Evolutionary conservation across 202 grass and related monocot species (phyloP), one percentile per base, ranked within the genome.

Genomic region (Zoysia matrella): DNA sequence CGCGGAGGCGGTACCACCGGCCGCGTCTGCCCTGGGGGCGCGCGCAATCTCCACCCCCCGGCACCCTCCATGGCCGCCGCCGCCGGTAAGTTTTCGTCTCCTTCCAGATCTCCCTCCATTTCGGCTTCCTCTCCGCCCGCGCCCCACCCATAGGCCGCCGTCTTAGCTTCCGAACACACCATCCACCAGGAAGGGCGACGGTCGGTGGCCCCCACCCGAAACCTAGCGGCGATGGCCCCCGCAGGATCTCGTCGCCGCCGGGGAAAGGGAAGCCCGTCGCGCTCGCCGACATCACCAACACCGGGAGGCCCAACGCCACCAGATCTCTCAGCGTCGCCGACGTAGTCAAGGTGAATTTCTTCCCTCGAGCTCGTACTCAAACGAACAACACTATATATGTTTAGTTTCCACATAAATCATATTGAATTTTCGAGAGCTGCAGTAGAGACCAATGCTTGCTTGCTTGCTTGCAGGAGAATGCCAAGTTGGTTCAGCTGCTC

Each of bases 211-310:
- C 47, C 60, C 71, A 39, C 67, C 67, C 66, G 51, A 81, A 60
- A 67, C 67, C 40, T 82, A 89, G 60, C 10, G 60, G 18, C 3
- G 62, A 3, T 6, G 46, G 45, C 10, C 60, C 67, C 7, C 44
- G 2, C 9, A 56, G 4, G 46, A 45, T 63, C 47, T 54, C 39
- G 42, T 47, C 74, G 4, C 60, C 67, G 10, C 66, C 66, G 78
- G 66, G 52, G 53, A 80, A 60, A 40, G 73, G 67, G 54, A 79
- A 79, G 13, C 49, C 69, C 84, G 83, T 13, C 43, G 84, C 84
- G 55, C 75, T 90, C 49, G 79, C 69, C 2, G 84, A 90, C 69
- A 90, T 90, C 49, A 83, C 84, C 30, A 90, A 90, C 64, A 79
- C 79, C 6, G 83, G 79, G 54, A 82, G 48, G 83, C 74, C 68